Base-by-base conservation (phyloP, 805 yeast genomes). In the Starmerella bombi region DNA sequence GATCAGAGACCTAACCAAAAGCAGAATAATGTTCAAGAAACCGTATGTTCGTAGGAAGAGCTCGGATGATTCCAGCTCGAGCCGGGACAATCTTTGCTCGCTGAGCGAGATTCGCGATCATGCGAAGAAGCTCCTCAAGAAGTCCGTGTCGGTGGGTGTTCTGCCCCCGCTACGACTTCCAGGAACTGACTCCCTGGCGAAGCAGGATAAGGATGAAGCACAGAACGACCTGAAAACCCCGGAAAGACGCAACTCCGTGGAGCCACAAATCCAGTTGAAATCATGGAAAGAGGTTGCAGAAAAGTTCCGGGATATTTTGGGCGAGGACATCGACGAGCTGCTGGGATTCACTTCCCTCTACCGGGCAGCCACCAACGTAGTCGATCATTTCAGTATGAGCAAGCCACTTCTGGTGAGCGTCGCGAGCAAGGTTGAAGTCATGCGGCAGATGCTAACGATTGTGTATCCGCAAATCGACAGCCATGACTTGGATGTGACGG, bases 401-500 rank as follows among this genome's bases (percentile, higher is more conserved):
- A 17, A 28, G 18, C 32, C 41, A 17, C 36, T 37, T 3, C 40
- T 45, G 25, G 33, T 42, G 15, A 36, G 37, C 23, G 50, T 55
- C 21, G 49, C 58, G 22, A 59, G 61, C 25, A 55, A 57, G 39
- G 38, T 57, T 19, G 62, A 59, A 42, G 56, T 54, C 19, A 49
- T 59, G 44, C 52, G 60, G 17, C 60, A 56, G 46, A 37, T 58
- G 3, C 34, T 56, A 27, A 43, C 48, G 3, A 34, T 47, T 2
- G 44, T 53, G 3, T 47, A 36, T 29, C 56, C 58, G 9, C 22
- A 42, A 20, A 22, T 36, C 30, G 37, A 33, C 14, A 32, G 41
- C 16, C 40, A 28, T 7, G 37, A 42, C 10, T 42, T 52, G 15
- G 41, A 41, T 29, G 41, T 41, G 7, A 36, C 49, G 21, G 51